Percentiles rank a stretch among this genome's conserved stretches.
phyloP scores from a whole-genome alignment of 805 yeast species.

The Ogataea neopini region DNA sequence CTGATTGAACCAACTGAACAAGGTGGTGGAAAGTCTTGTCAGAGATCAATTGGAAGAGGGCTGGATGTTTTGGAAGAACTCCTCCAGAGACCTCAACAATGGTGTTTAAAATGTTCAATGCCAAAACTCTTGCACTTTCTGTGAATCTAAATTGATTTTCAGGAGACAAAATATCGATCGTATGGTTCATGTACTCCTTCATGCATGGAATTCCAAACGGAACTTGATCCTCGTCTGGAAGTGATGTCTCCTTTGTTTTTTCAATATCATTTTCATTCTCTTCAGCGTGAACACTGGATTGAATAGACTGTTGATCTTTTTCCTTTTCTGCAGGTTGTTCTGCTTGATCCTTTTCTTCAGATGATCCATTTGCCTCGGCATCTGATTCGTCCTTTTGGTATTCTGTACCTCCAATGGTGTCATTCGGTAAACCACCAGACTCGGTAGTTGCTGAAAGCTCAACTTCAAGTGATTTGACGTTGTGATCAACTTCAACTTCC shows the following conservation, averaged over 20 bases:
- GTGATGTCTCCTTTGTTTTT: background rate
- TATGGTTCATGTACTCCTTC: conserved; percentile 71
- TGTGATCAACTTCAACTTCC: conserved; percentile 31
- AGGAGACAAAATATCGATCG: conserved; percentile 80
- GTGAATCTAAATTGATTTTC: conserved; percentile 81
- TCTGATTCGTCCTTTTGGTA: conserved; percentile 8
- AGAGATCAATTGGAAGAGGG: conserved; percentile 65
- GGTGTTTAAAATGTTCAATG: conserved; percentile 70
- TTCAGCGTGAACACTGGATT: background rate
- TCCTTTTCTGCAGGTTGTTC: conserved; percentile 7
- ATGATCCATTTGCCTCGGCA: conserved; percentile 1
- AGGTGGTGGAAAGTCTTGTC: conserved; percentile 86
- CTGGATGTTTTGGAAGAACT: conserved; percentile 58
- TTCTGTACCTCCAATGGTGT: conserved; percentile 53
- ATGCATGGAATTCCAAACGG: conserved; percentile 76
- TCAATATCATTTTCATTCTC: background rate
- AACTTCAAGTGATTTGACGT: conserved; percentile 30
- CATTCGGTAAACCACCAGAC: conserved; percentile 49
- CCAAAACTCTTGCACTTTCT: conserved; percentile 83
- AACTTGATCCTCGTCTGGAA: conserved; percentile 32
- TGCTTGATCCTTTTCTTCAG: background rate
- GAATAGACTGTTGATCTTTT: no score
- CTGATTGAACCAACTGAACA: conserved; percentile 72
- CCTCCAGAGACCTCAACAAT: conserved; percentile 82
- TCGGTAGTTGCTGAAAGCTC: conserved; percentile 28